phyloP scores from a whole-genome alignment of 768 basidiomycete genomes.

The Amanita muscaria region DNA sequence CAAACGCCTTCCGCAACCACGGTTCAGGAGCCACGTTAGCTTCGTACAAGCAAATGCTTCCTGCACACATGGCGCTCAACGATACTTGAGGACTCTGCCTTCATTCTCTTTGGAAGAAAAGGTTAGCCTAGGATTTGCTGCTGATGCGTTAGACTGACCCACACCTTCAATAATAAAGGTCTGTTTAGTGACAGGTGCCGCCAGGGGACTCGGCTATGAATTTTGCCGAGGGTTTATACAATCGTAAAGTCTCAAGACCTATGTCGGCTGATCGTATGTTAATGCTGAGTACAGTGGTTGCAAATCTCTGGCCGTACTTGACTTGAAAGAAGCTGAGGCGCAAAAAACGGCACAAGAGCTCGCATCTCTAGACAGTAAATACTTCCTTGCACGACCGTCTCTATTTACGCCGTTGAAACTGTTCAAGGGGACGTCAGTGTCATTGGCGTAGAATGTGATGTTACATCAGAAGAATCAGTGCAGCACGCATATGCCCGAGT shows the following conservation, averaged over 20 bases:
- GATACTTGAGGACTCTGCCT: slow-evolving; percentile 46
- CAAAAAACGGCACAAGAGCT: slow-evolving; percentile 64
- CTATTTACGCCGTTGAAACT: too few relatives aligned
- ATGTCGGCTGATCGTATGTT: slow-evolving; percentile 3
- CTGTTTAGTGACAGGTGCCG: slow-evolving; percentile 89
- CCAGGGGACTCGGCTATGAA: slow-evolving; percentile 82
- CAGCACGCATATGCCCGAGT: slow-evolving; percentile 61
- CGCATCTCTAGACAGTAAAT: slow-evolving; percentile 10
- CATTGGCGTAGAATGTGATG: slow-evolving; percentile 80
- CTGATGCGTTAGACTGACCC: background rate
- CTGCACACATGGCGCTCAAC: slow-evolving; percentile 11
- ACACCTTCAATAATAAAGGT: slow-evolving; percentile 39
- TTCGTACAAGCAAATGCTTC: background rate
- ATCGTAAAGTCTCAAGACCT: slow-evolving; percentile 38
- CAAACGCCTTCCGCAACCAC: background rate
- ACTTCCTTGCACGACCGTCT: background rate
- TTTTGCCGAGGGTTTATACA: slow-evolving; percentile 87
- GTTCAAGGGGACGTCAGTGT: slow-evolving; percentile 57
- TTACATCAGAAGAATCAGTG: slow-evolving; percentile 74
- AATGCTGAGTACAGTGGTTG: slow-evolving; percentile 50
- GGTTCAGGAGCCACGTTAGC: background rate
- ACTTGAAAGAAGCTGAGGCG: slow-evolving; percentile 67
- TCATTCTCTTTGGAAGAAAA: slow-evolving; percentile 75
- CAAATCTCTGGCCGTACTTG: slow-evolving; percentile 70
- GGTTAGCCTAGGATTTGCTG: slow-evolving; percentile 27